phyloP scores from a whole-genome alignment of 352 stramenopile genomes.

The Globisporangium canariense region DNA sequence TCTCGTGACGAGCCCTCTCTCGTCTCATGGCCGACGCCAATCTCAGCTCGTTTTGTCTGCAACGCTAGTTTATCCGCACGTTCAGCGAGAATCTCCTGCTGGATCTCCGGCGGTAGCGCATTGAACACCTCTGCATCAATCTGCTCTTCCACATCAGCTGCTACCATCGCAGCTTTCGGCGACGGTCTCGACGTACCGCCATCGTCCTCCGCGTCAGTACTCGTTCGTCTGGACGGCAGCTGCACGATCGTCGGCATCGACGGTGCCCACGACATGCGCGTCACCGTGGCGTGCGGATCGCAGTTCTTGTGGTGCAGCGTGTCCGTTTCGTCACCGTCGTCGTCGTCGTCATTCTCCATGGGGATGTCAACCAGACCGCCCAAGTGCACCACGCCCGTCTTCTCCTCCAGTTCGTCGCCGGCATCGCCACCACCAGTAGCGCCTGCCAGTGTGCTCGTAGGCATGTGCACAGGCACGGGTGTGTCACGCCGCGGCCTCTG shows the following conservation, averaged over 20 bases:
- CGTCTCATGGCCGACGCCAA: not conserved
- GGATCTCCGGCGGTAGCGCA: constrained; percentile 16
- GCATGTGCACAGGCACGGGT: not conserved
- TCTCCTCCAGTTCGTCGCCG: constrained; percentile 17
- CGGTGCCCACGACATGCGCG: constrained; percentile 8
- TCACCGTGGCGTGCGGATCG: not conserved
- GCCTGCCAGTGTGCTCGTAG: not conserved
- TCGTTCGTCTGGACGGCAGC: constrained; percentile 1
- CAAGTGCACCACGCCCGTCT: not conserved
- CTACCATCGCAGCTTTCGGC: not conserved
- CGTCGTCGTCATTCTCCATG: constrained; percentile 14
- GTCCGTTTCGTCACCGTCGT: constrained; percentile 1
- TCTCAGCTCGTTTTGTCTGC: not conserved
- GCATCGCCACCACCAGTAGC: not conserved
- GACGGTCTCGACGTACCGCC: not conserved
- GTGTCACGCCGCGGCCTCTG: constrained; percentile 5
- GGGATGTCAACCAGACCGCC: constrained; percentile 11
- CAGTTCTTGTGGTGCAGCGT: not conserved
- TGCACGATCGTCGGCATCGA: constrained; percentile 15
- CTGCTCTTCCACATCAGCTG: constrained; percentile 3
- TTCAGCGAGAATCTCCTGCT: constrained; percentile 17
- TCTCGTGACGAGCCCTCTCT: constrained; percentile 4
- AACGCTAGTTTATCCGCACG: not conserved
- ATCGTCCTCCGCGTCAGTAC: not conserved
- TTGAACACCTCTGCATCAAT: constrained; percentile 19